phyloP scores from a whole-genome alignment of 1,284 basidiomycete genomes.

The Leccinum variabile region DNA sequence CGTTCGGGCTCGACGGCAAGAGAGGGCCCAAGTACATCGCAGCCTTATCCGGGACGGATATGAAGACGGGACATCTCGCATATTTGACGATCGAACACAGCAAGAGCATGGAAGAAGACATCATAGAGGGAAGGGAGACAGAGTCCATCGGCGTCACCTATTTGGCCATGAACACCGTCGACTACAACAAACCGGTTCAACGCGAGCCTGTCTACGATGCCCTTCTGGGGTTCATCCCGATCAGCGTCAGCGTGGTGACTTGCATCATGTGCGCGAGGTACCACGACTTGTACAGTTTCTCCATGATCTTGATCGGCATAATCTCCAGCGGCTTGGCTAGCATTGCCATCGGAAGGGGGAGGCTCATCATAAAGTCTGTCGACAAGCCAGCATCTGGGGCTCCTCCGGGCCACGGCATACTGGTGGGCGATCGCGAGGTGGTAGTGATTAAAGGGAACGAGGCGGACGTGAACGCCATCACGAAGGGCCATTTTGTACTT shows the following conservation, averaged over 20 bases:
- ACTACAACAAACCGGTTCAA: slow-evolving; percentile 4
- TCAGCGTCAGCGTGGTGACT: slow-evolving; percentile 22
- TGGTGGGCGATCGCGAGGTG: slow-evolving; percentile 15
- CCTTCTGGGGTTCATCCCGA: slow-evolving; percentile 26
- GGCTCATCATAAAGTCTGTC: slow-evolving; percentile 12
- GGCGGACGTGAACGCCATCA: slow-evolving; percentile 31
- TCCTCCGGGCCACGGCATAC: slow-evolving; percentile 27
- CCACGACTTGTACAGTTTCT: slow-evolving; percentile 29
- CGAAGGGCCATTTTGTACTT: slow-evolving; percentile 29
- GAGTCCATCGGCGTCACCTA: slow-evolving; percentile 16
- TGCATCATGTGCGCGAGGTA: slow-evolving; percentile 23
- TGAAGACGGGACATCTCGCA: slow-evolving; percentile 28
- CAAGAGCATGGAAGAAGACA: neutral
- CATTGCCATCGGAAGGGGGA: slow-evolving; percentile 23
- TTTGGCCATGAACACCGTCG: slow-evolving; percentile 17
- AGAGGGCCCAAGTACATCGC: slow-evolving; percentile 28
- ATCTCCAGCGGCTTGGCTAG: slow-evolving; percentile 29
- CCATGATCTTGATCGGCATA: slow-evolving; percentile 35
- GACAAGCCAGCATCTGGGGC: slow-evolving; percentile 5
- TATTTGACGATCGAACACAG: slow-evolving; percentile 23
- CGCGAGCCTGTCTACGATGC: slow-evolving; percentile 7
- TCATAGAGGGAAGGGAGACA: slow-evolving; percentile 20
- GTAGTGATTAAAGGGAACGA: slow-evolving; percentile 31
- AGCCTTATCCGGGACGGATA: slow-evolving; percentile 24
- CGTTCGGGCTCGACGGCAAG: slow-evolving; percentile 33